Base-by-base conservation (phyloP, 257 asterid species). In the Misopates orontium region DNA sequence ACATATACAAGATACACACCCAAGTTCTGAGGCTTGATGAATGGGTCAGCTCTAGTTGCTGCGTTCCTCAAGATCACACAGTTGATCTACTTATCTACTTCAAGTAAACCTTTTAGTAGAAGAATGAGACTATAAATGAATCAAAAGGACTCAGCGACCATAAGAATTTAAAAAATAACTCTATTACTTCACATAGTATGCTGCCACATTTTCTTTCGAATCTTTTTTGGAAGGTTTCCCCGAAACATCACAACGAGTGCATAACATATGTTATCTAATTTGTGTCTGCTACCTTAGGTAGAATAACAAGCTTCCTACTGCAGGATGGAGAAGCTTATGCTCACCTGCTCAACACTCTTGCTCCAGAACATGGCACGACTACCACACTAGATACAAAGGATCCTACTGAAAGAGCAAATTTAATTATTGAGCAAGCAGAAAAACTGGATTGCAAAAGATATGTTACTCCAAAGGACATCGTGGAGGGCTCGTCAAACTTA, bases 321-420 rank as follows among this genome's bases (percentile, higher is more conserved):
- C 82, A 89, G 99, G 97, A 93, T 41, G 97, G 97, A 50, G 95
- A 89, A 76, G 99, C 99, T 53, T 93, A 90, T 72, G 99, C 95
- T 62, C 84, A 82, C 79, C 74, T 93, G 88, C 91, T 93, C 54
- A 90, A 87, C 76, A 83, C 87, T 68, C 91, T 93, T 59, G 97
- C 99, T 39, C 99, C 99, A 1, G 99, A 93, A 77, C 88, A 68
- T 64, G 88, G 89, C 64, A 83, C 95, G 20, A 83, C 86, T 11
- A 25, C 64, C 19, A 78, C 95, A 45, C 56, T 90, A 67, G 94
- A 86, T 8, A 58, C 86, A 41, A 86, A 79, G 50, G 95, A 93
- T 84, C 97, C 99, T 14, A 80, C 82, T 69, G 95, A 83, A 79
- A 85, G 99, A 76, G 99, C 97, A 71, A 87, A 73, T 32, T 54